These are phyloP conservation scores for Primulina tabacum DNA, from an alignment of 257 asterid species.

Conservation along the genomic window DNA sequence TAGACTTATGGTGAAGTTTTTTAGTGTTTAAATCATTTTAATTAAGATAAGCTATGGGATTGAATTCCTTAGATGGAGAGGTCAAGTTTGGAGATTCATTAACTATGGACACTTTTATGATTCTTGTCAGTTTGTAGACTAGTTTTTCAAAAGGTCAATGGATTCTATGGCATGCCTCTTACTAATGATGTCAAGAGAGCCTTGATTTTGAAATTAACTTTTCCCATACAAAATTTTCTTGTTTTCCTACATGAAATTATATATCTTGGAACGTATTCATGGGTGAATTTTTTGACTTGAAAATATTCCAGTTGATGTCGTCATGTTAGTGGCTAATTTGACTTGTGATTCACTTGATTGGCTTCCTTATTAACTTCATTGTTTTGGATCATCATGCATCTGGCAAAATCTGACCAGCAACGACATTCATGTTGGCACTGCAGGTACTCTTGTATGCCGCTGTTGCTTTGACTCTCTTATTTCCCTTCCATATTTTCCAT, in stretches of 20 bases:
- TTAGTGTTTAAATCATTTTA: background rate
- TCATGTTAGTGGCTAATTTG: conserved; percentile 6
- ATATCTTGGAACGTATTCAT: background rate
- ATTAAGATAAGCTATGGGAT: background rate
- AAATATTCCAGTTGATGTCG: conserved; percentile 1
- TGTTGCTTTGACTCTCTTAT: conserved; percentile 71
- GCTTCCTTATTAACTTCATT: conserved; percentile 12
- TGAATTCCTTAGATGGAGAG: background rate
- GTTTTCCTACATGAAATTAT: background rate
- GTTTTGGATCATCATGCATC: conserved; percentile 15
- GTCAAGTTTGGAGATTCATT: conserved; percentile 15
- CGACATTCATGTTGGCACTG: conserved; percentile 31
- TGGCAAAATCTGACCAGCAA: conserved; percentile 13
- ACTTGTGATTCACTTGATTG: conserved; percentile 14
- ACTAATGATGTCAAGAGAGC: background rate
- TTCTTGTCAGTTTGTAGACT: conserved; percentile 8
- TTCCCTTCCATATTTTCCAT: conserved; percentile 90
- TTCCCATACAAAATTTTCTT: conserved; percentile 12
- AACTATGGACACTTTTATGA: conserved; percentile 11
- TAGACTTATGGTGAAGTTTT: conserved; percentile 5
- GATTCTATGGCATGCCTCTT: background rate
- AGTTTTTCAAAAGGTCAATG: background rate
- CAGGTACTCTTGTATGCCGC: conserved; percentile 94
- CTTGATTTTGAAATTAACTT: conserved; percentile 16
- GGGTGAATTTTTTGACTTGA: conserved; percentile 8